Base-by-base conservation (phyloP, 2,329 filamentous ascomycete genomes). In the Cladosporium phlei region DNA sequence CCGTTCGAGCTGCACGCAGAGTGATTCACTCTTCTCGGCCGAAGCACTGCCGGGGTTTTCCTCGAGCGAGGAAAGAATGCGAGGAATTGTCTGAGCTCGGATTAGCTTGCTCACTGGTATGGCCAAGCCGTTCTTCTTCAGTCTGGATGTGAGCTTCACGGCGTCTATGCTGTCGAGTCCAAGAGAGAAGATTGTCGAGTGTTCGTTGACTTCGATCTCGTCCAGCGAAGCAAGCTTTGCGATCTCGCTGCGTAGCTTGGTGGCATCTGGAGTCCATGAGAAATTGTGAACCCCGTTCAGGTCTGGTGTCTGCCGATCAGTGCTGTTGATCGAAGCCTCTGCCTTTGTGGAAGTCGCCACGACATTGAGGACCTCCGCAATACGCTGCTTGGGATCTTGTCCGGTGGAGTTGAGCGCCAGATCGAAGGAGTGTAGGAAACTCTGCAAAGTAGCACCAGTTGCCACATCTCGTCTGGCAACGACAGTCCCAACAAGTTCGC, bases 141-240 rank as follows among this genome's bases (percentile, higher is more conserved):
- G 71, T 44, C 81, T 77, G 0, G 88, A 82, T 0, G 86, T 85
- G 0, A 96, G 69, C 57, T 88, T 94, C 63, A 96, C 91, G 2
- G 85, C 79, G 64, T 96, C 90, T 48, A 96, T 94, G 59, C 90
- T 95, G 69, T 96, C 91, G 5, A 96, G 75, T 0, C 90, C 90
- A 24, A 96, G 75, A 55, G 91, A 82, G 29, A 94, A 82, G 9
- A 96, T 79, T 0, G 84, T 84, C 0, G 79, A 80, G 5, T 71
- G 66, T 42, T 78, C 76, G 2, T 68, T 63, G 28, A 95, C 69
- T 0, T 74, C 66, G 2, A 72, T 62, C 3, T 66, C 61, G 0
- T 76, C 61, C 0, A 82, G 59, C 0, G 74, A 75, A 1, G 82
- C 78, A 4, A 95, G 68, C 0, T 60, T 57, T 1, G 84, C 78